Evolutionary conservation across 169 alveolate species (phyloP).

Genomic region (Plasmodium inui): DNA sequence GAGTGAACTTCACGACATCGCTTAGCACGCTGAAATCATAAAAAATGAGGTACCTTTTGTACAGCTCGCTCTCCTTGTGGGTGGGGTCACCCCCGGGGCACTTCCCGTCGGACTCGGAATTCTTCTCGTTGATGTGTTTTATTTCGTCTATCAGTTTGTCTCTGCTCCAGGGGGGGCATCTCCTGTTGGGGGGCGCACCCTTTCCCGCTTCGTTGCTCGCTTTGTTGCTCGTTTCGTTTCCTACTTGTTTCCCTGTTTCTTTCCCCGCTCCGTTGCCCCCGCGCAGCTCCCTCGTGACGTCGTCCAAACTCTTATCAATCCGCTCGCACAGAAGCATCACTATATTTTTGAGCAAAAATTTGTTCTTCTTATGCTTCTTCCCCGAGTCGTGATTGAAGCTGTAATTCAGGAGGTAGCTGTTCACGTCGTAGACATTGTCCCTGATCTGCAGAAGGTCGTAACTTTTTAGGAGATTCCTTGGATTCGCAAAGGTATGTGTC

Average conservation of each 20-base stretch:
- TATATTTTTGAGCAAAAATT: slow-evolving; percentile 27
- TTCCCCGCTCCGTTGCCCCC: background rate
- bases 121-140: slow-evolving; percentile 26
- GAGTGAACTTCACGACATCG: slow-evolving; percentile 34
- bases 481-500: background rate
- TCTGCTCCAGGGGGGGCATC: background rate
- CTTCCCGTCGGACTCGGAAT: background rate
- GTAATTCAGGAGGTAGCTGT: slow-evolving; percentile 32
- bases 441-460: slow-evolving; percentile 15
- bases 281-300: slow-evolving; percentile 7
- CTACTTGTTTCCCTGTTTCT: too few species aligned
- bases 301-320: slow-evolving; percentile 40
- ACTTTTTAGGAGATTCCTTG: background rate
- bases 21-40: slow-evolving; percentile 42
- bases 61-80: background rate
- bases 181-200: background rate
- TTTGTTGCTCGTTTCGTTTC: too few species aligned
- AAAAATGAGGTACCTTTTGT: slow-evolving; percentile 30
- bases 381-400: slow-evolving; percentile 10
- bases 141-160: slow-evolving; percentile 32
- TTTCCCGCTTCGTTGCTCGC: background rate
- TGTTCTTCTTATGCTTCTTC: slow-evolving; percentile 33
- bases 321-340: slow-evolving; percentile 22
- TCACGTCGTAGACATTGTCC: slow-evolving; percentile 10
- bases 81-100: background rate